Evolutionary conservation across 2,329 filamentous ascomycete species (phyloP), one percentile per base, ranked within the genome.

Genomic region (Microdochium trichocladiopsis): DNA sequence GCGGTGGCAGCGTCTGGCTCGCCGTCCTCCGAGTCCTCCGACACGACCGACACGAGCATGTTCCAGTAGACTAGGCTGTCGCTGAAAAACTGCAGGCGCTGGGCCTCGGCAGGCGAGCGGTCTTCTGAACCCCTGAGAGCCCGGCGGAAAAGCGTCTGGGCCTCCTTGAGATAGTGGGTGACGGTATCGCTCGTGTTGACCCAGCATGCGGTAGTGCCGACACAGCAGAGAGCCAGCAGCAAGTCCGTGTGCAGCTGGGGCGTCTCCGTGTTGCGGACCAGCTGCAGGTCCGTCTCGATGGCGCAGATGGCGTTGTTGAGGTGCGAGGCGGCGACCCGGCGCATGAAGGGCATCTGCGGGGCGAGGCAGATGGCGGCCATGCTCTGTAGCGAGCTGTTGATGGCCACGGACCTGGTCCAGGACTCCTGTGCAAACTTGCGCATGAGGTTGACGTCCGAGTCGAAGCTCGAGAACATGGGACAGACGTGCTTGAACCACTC

Each of bases 401-500:
- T 68, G 1, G 69, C 60, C 1, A 64, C 63, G 0, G 69, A 71
- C 4, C 62, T 62, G 2, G 67, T 63, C 62, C 70, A 72, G 8
- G 69, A 58, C 18, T 66, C 62, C 4, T 63, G 61, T 2, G 70
- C 70, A 6, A 73, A 59, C 31, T 63, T 67, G 0, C 70, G 67
- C 47, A 72, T 72, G 23, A 69, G 60, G 22, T 72, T 73, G 2
- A 59, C 53, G 16, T 64, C 58, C 16, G 70, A 72, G 53, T 73
- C 70, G 25, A 69, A 71, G 4, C 66, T 69, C 0, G 70, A 72
- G 70, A 70, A 73, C 14, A 66, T 60, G 1, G 70, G 62, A 37
- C 70, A 73, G 6, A 73, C 70, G 14, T 70, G 63, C 1, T 66
- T 62, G 50, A 73, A 73, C 70, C 70, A 73, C 33, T 65, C 58